phyloP scores from a whole-genome alignment of 2,329 filamentous ascomycete genomes.

The Stylonectria norvegica region DNA sequence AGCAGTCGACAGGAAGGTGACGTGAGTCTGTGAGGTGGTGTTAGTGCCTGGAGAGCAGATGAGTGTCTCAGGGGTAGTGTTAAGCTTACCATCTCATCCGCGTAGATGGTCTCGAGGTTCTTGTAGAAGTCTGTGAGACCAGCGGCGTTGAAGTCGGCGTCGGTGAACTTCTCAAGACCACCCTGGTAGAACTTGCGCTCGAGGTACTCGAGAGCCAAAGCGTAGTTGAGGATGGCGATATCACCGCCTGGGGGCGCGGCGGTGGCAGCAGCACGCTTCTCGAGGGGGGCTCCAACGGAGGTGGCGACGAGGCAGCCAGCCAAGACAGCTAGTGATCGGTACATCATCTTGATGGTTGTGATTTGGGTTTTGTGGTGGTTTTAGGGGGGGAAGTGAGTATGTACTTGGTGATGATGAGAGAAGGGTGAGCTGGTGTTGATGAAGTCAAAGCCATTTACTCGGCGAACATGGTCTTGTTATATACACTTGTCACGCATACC shows the following conservation, averaged over 20 bases:
- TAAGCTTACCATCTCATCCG: conserved; percentile 43
- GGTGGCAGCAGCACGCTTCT: conserved; percentile 17
- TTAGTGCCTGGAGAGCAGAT: conserved; percentile 7
- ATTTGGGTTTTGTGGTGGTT: too few species aligned
- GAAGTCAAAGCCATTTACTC: too few species aligned
- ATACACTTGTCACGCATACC: too few species aligned
- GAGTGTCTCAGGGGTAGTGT: too few species aligned
- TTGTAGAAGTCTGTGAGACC: conserved; percentile 53
- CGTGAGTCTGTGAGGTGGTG: conserved; percentile 39
- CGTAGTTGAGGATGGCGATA: conserved; percentile 43
- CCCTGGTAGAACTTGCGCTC: conserved; percentile 62
- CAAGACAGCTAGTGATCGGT: conserved; percentile 6
- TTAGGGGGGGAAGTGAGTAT: too few species aligned
- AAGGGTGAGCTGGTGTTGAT: not conserved
- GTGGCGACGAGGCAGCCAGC: conserved; percentile 8
- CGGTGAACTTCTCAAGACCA: conserved; percentile 55
- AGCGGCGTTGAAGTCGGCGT: conserved; percentile 49
- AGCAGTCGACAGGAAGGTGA: conserved; percentile 50
- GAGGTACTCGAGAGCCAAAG: conserved; percentile 51
- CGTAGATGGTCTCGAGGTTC: conserved; percentile 53
- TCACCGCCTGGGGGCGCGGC: conserved; percentile 14
- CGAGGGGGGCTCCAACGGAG: not conserved
- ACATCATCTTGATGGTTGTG: not conserved
- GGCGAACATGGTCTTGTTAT: too few species aligned
- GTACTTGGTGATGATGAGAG: too few species aligned